Evolutionary conservation across 2,329 filamentous ascomycete species (phyloP), one percentile per base, ranked within the genome.

Genomic region (Fusarium duplospermum): DNA sequence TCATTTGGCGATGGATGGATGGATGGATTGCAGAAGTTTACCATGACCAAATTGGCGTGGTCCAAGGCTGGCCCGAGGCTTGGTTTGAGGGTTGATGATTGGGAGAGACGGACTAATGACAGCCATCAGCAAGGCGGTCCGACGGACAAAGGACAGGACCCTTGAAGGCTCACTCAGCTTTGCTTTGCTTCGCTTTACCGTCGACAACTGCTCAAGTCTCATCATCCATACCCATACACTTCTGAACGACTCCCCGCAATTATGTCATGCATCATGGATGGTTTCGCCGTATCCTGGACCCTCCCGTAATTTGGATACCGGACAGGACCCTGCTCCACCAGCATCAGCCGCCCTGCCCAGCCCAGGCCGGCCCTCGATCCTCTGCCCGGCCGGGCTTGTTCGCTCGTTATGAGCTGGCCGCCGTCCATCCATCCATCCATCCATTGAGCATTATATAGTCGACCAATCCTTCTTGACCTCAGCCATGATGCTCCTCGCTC

Each of bases 251-350:
- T 80, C 81, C 79, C 80, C 81, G 81, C 81, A 84, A 85, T 85
- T 85, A 85, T 86, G 83, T 84, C 84, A 85, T 85, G 84, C 83
- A 82, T 82, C 81, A 79, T 79, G 76, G 76, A 79, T 79, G 76
- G 76, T 79, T 77, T 79, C 76, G 75, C 72, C 76, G 76, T 79
- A 82, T 82, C 79, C 79, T 80, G 73, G 80, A 77, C 76, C 80
- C 76, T 82, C 79, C 75, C 80, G 76, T 80, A 79, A 81, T 81
- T 80, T 81, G 77, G 73, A 80, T 63, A 72, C 73, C 70, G 74
- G 77, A 72, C 73, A 67, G 74, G 77, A 75, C 76, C 74, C 72
- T 79, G 76, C 76, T 78, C 76, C 74, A 76, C 64, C 67, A 67
- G 75, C 75, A 74, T 74, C 74, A 75, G 68, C 69, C 67, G 57